Conservation (phyloP, 192 early-diverging fungal species). For the Podochytrium sp. region DNA sequence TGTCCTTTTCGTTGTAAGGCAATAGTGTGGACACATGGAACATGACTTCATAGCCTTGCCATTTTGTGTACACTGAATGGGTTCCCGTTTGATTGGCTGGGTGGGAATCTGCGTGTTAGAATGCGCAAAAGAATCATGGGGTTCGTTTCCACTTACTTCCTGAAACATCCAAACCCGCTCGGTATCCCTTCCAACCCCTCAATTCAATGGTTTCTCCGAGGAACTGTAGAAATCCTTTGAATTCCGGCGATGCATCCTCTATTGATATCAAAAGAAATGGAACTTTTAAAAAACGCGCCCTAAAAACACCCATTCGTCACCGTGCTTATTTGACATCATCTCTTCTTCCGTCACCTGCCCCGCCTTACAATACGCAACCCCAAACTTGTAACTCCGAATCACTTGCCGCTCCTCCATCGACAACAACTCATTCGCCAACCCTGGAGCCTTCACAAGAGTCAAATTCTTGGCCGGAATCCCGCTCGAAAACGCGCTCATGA, state of each 20-base stretch:
- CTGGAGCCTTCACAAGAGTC: conserved; percentile 62
- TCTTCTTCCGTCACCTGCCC: conserved; percentile 78
- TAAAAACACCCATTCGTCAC: no score
- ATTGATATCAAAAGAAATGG: no score
- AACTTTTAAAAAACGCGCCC: no score
- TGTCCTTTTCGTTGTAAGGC: conserved; percentile 68
- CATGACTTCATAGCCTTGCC: conserved; percentile 77
- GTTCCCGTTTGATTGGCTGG: conserved; percentile 72
- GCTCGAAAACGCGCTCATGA: conserved; percentile 59
- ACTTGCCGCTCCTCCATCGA: conserved; percentile 77
- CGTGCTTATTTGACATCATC: conserved; percentile 72
- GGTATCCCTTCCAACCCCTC: conserved; percentile 74
- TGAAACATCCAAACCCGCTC: conserved; percentile 73
- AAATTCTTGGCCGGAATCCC: conserved; percentile 57
- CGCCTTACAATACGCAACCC: conserved; percentile 67
- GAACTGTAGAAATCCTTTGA: conserved; percentile 70
- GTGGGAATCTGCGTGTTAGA: no score
- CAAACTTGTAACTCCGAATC: conserved; percentile 78
- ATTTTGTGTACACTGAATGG: conserved; percentile 71
- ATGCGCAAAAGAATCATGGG: no score
- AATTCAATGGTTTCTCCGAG: conserved; percentile 74
- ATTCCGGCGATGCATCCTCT: conserved; percentile 52
- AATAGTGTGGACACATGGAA: conserved; percentile 79
- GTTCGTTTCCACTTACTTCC: conserved; percentile 62
- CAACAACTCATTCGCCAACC: conserved; percentile 66